Percentiles rank a stretch among this genome's conserved stretches.
These are phyloP conservation scores for Pythium dissotocum DNA, from an alignment of 352 stramenopile genomes.

Conservation along the genomic window DNA sequence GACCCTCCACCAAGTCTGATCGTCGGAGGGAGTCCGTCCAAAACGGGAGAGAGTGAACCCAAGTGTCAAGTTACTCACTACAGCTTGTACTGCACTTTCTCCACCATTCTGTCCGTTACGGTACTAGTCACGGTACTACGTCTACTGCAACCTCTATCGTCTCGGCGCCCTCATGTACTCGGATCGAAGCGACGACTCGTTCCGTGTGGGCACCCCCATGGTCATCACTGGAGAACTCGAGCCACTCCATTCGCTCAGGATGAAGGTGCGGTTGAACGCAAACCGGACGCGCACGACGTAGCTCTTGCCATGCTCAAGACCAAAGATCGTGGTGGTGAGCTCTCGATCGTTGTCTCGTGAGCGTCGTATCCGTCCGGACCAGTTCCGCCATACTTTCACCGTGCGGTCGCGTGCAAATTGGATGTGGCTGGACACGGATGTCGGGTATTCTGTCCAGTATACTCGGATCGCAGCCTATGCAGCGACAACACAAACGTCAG, in stretches of 20 bases:
- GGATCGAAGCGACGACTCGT: conserved; percentile 23
- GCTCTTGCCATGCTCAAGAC: conserved; percentile 71
- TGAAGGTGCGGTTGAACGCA: conserved; percentile 50
- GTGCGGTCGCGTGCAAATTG: conserved; percentile 74
- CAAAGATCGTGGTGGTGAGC: conserved; percentile 63
- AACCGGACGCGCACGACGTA: conserved; percentile 77
- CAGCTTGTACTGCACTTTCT: too few relatives aligned
- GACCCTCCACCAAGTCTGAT: neutral
- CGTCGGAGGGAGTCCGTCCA: too few relatives aligned
- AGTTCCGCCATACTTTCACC: conserved; percentile 83
- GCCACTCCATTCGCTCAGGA: conserved; percentile 59
- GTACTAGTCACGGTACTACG: neutral
- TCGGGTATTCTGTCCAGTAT: conserved; percentile 54
- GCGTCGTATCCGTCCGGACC: conserved; percentile 47
- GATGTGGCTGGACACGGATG: conserved; percentile 57
- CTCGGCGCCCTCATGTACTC: conserved; percentile 17
- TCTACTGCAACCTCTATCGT: neutral
- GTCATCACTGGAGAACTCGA: conserved; percentile 53
- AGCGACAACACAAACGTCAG: neutral
- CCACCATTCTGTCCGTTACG: neutral
- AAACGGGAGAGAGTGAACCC: neutral
- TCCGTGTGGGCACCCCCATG: conserved; percentile 29
- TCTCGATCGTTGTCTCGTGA: conserved; percentile 53
- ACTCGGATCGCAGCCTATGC: conserved; percentile 64
- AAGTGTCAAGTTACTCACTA: neutral